Conservation (phyloP, 306 rosid species). For the Nissolia schottii region DNA sequence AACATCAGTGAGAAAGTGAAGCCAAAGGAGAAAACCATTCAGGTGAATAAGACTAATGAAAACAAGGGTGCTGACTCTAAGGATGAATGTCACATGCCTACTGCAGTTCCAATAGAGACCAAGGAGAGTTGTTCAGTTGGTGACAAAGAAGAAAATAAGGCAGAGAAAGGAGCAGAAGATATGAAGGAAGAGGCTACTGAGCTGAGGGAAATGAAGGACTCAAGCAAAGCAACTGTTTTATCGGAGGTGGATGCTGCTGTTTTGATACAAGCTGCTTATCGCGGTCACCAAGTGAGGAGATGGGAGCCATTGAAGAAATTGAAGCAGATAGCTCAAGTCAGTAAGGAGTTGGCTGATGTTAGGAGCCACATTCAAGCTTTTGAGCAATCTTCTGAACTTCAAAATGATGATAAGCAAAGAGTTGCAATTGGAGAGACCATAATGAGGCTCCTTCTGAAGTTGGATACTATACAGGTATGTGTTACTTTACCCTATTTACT, state of each 20-base stretch:
- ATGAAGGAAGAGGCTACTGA: neutral
- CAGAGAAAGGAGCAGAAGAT: neutral
- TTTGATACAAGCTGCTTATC: slow-evolving; percentile 63
- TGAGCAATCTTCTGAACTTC: slow-evolving; percentile 33
- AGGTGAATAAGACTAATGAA: slow-evolving; percentile 7
- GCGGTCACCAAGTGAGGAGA: slow-evolving; percentile 61
- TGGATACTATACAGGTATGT: slow-evolving; percentile 80
- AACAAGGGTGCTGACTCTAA: slow-evolving; percentile 2
- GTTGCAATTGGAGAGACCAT: slow-evolving; percentile 60
- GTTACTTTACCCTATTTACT: neutral
- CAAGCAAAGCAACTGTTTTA: neutral
- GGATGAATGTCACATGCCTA: neutral
- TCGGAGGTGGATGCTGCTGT: slow-evolving; percentile 60
- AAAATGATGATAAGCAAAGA: slow-evolving; percentile 42
- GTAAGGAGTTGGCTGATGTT: slow-evolving; percentile 40
- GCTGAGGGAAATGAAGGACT: neutral
- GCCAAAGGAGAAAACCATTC: slow-evolving; percentile 23
- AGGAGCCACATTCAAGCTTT: slow-evolving; percentile 31
- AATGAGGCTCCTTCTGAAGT: slow-evolving; percentile 63
- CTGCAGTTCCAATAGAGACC: neutral
- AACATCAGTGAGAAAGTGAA: slow-evolving; percentile 1
- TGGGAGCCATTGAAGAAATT: slow-evolving; percentile 68
- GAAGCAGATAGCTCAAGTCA: slow-evolving; percentile 58
- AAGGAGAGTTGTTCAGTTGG: slow-evolving; percentile 14
- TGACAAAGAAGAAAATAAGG: neutral